These are phyloP conservation scores for Furcasterigmium furcatum DNA, from an alignment of 2,329 filamentous ascomycete genomes.

Conservation along the genomic window DNA sequence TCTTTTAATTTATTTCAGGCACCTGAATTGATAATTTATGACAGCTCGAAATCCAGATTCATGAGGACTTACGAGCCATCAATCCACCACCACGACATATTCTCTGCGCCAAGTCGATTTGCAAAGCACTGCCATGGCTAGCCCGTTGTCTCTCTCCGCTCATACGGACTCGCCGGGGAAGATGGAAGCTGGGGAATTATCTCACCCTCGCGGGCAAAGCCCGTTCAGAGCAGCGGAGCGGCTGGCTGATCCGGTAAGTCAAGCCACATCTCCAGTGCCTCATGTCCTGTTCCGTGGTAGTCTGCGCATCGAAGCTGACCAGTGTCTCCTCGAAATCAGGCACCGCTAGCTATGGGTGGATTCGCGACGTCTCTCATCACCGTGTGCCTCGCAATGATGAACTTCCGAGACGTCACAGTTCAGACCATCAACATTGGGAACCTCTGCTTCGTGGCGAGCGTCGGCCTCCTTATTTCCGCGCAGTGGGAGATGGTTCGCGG, in stretches of 20 bases:
- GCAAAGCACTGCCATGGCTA: too few species aligned
- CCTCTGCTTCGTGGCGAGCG: conserved; percentile 22
- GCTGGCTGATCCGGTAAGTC: background rate
- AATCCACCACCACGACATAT: too few species aligned
- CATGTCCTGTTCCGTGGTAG: too few species aligned
- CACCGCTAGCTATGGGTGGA: background rate
- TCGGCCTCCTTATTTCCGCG: conserved; percentile 49
- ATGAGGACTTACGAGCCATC: background rate
- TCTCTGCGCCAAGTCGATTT: too few species aligned
- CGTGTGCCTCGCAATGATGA: background rate
- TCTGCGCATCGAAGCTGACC: too few species aligned
- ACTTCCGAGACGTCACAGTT: background rate
- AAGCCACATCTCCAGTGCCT: too few species aligned
- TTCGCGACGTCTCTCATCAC: background rate
- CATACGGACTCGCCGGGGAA: background rate
- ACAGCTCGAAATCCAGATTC: background rate
- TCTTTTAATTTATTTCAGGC: background rate
- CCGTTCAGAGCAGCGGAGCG: background rate
- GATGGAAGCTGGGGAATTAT: background rate
- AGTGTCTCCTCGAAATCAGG: too few species aligned
- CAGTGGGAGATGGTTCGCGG: conserved; percentile 52
- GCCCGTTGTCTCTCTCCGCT: background rate
- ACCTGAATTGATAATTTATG: background rate
- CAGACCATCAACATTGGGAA: background rate
- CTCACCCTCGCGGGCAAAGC: background rate